phyloP scores from a whole-genome alignment of 2,329 filamentous ascomycete genomes.

The Ustilaginoidea virens region DNA sequence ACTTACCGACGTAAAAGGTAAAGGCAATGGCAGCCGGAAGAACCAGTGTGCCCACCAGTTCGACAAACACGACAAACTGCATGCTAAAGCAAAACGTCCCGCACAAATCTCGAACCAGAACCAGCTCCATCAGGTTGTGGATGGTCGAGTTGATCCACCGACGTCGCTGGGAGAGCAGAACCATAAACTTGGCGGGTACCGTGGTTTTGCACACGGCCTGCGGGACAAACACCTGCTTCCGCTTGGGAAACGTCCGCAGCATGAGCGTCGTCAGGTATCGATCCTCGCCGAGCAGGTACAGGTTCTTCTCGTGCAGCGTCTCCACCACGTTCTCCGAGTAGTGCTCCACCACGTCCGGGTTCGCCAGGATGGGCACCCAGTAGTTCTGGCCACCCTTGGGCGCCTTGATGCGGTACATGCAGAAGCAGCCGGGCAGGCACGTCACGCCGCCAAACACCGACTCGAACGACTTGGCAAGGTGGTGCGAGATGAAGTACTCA shows the following conservation, averaged over 20 bases:
- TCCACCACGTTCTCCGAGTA: conserved; percentile 99
- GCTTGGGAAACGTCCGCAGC: conserved; percentile 96
- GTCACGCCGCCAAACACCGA: conserved; percentile 98
- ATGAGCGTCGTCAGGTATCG: conserved; percentile 93
- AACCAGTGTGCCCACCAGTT: conserved; percentile 86
- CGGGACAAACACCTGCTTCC: conserved; percentile 96
- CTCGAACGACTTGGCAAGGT: conserved; percentile 92
- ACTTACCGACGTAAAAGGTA: conserved; percentile 87
- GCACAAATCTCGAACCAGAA: conserved; percentile 88
- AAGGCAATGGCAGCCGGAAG: conserved; percentile 93
- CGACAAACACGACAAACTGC: conserved; percentile 96
- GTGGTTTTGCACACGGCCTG: conserved; percentile 98
- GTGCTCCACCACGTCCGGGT: conserved; percentile 96
- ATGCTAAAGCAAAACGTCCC: conserved; percentile 99
- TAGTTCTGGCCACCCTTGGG: conserved; percentile 98
- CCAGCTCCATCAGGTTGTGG: conserved; percentile 95
- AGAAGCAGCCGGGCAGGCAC: conserved; percentile 96
- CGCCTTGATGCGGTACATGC: conserved; percentile 99
- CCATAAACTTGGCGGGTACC: conserved; percentile 82
- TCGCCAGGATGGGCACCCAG: conserved; percentile 97
- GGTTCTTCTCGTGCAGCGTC: conserved; percentile 93
- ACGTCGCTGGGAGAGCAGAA: conserved; percentile 84
- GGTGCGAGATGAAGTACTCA: conserved; percentile 98
- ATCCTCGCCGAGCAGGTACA: conserved; percentile 84
- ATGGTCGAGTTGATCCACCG: conserved; percentile 99